Conservation (phyloP, 2,329 filamentous ascomycete species). For the Pseudogymnoascus sp. region DNA sequence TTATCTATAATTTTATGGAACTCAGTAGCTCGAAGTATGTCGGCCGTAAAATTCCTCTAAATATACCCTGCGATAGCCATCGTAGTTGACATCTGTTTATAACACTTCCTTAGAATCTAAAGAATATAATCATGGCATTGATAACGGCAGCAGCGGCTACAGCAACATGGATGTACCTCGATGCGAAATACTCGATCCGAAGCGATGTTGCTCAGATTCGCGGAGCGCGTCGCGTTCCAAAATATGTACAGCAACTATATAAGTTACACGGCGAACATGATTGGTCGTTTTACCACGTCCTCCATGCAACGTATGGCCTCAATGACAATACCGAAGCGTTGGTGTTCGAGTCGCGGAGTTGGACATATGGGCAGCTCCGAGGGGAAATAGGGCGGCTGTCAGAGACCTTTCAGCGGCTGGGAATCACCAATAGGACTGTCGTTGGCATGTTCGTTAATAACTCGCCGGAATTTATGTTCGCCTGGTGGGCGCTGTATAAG, state of each 20-base stretch:
- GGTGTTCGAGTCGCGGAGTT: background rate
- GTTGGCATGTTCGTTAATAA: background rate
- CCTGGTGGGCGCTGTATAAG: background rate
- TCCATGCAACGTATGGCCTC: background rate
- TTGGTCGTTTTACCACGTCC: background rate
- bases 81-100: background rate
- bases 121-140: background rate
- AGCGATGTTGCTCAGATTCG: background rate
- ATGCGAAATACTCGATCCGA: background rate
- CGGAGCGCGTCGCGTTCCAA: background rate
- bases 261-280: background rate
- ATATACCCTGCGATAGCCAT: background rate
- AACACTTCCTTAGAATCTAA: background rate
- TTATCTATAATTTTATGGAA: background rate
- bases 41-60: background rate
- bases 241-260: background rate
- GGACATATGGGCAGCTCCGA: background rate
- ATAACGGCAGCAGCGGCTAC: background rate
- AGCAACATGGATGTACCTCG: background rate
- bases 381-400: background rate
- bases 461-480: background rate
- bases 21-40: background rate
- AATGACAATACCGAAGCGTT: background rate
- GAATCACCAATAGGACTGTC: background rate
- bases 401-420: background rate